A percentile compares a stretch with the other conserved stretches of the same genome.
Evolutionary conservation across 371 early-diverging fungal genomes (phyloP).

Genomic region (Nematocida sp.): DNA sequence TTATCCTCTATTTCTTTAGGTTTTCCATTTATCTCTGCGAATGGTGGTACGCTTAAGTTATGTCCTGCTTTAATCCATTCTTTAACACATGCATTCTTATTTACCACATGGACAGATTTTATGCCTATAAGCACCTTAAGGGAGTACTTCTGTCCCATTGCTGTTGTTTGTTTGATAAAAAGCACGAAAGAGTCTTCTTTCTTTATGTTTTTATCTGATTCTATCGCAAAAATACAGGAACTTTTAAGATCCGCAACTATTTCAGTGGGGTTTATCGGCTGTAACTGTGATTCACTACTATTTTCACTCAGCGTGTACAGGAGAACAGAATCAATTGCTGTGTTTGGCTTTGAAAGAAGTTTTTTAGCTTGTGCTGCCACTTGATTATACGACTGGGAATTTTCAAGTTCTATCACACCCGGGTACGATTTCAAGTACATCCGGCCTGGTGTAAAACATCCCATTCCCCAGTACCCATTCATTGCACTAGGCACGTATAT

Average conservation of each 20-base stretch:
- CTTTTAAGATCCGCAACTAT: conserved; percentile 22
- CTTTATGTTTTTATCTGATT: conserved; percentile 3
- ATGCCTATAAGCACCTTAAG: conserved; percentile 45
- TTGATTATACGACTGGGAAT: conserved; percentile 23
- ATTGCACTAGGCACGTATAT: conserved; percentile 26
- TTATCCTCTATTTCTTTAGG: conserved; percentile 16
- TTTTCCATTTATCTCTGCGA: conserved; percentile 25
- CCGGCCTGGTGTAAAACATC: neutral
- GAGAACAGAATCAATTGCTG: conserved; percentile 1
- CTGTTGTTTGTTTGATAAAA: conserved; percentile 45
- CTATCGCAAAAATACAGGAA: conserved; percentile 7
- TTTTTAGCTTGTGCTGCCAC: conserved; percentile 26
- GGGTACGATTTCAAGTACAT: conserved; percentile 22
- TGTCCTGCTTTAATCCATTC: conserved; percentile 24
- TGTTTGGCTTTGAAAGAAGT: neutral
- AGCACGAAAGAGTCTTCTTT: conserved; percentile 43
- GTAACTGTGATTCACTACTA: neutral
- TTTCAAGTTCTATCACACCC: conserved; percentile 21
- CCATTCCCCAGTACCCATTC: conserved; percentile 53
- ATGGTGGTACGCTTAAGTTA: neutral
- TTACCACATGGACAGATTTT: conserved; percentile 11
- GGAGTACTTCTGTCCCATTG: conserved; percentile 44
- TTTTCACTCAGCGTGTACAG: neutral
- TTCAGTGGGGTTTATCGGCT: neutral
- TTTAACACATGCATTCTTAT: conserved; percentile 11